Base-by-base conservation (phyloP, 2,329 filamentous ascomycete genomes). In the Pseudogymnoascus sp. region DNA sequence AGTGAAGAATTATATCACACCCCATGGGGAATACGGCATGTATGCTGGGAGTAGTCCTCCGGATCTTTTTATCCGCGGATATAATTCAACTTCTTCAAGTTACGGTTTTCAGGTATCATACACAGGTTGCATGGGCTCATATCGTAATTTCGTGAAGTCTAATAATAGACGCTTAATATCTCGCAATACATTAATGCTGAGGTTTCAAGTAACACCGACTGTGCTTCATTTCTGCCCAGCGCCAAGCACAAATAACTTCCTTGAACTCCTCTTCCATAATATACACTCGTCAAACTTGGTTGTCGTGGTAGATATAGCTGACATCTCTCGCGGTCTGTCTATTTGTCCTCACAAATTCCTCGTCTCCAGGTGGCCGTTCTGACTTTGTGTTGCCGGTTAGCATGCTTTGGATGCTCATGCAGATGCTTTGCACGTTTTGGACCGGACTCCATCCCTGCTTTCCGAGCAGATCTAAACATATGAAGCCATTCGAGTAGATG, bases 391-490 rank as follows among this genome's bases (percentile, higher is more conserved):
- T 99, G 65, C 93, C 92, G 1, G 95, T 97, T 72, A 99, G 77
- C 95, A 99, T 99, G 78, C 91, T 96, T 77, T 99, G 95, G 62
- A 99, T 84, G 75, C 91, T 96, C 85, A 99, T 95, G 79, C 92
- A 97, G 25, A 99, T 88, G 71, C 90, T 96, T 79, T 97, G 93
- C 7, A 97, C 95, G 64, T 93, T 97, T 74, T 99, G 95, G 0
- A 99, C 93, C 0, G 95, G 95, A 58, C 89, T 95, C 95, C 95
- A 99, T 63, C 95, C 95, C 66, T 91, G 88, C 8, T 84, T 81
- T 61, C 91, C 91, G 7, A 99, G 86, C 1, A 99, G 84, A 70
- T 99, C 95, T 59, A 99, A 88, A 72, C 95, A 99, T 73, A 99
- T 99, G 75, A 97, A 96, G 69, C 95, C 95, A 76, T 99, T 99